Conservation (phyloP, 805 yeast genomes). For the Wickerhamiella allomyrinae region DNA sequence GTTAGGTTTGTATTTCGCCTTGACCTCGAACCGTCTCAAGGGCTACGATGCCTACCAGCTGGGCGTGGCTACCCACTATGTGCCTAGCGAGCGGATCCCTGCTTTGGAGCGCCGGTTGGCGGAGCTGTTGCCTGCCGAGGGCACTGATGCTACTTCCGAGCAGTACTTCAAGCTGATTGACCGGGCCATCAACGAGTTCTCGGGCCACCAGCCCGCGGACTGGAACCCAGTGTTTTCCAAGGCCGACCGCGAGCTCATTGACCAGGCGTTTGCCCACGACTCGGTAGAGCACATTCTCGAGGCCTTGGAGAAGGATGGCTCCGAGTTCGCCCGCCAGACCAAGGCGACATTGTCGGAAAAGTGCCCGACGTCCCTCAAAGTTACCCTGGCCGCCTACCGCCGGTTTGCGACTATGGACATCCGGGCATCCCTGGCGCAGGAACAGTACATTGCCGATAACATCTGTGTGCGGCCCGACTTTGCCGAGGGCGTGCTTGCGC, state of each 20-base stretch:
- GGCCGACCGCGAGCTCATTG: conserved; percentile 50
- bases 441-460: conserved; percentile 62
- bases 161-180: conserved; percentile 38
- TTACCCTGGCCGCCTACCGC: conserved; percentile 54
- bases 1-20: conserved; percentile 70
- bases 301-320: conserved; percentile 39
- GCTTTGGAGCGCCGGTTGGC: conserved; percentile 53
- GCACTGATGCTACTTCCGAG: conserved; percentile 11
- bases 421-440: conserved; percentile 53
- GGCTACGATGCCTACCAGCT: conserved; percentile 72
- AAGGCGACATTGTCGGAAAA: conserved; percentile 43
- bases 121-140: conserved; percentile 33
- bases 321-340: conserved; percentile 51
- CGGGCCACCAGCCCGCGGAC: conserved; percentile 29
- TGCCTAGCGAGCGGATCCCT: conserved; percentile 48
- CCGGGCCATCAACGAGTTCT: conserved; percentile 65
- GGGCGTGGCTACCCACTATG: conserved; percentile 86
- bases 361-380: conserved; percentile 67
- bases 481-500: conserved; percentile 34
- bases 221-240: conserved; percentile 40
- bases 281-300: conserved; percentile 40
- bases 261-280: conserved; percentile 44
- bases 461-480: conserved; percentile 55
- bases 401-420: conserved; percentile 45
- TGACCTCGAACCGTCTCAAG: conserved; percentile 65